These are phyloP conservation scores for Boletus patriciae DNA, from an alignment of 768 basidiomycete genomes.

Conservation along the genomic window DNA sequence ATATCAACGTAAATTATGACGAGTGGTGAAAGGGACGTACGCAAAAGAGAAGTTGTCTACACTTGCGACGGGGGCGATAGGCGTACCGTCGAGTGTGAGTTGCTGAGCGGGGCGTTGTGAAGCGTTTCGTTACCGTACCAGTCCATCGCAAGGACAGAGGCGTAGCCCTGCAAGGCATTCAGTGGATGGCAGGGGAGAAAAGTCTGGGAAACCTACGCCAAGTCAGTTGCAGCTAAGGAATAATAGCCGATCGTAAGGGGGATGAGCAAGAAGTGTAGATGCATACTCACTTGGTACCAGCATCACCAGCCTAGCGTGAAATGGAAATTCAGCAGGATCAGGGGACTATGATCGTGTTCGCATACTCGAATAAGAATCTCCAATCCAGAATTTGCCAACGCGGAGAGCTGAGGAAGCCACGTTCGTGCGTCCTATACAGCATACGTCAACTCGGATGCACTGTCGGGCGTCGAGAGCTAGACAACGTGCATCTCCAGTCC, in stretches of 20 bases:
- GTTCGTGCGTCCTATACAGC: conserved; percentile 35
- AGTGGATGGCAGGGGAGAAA: neutral
- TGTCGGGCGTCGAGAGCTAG: neutral
- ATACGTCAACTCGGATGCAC: neutral
- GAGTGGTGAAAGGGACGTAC: conserved; percentile 37
- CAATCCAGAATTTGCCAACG: conserved; percentile 36
- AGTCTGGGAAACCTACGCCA: conserved; percentile 32
- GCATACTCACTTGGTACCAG: conserved; percentile 27
- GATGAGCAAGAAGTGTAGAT: neutral
- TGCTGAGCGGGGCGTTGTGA: conserved; percentile 42
- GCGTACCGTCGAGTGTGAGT: conserved; percentile 53
- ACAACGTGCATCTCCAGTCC: conserved; percentile 55
- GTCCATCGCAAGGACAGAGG: conserved; percentile 44
- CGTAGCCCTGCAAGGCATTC: conserved; percentile 26
- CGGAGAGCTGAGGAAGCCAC: conserved; percentile 37
- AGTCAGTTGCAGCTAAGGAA: conserved; percentile 22
- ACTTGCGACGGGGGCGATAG: conserved; percentile 61
- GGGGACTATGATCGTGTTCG: neutral
- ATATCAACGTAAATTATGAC: neutral
- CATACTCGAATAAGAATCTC: conserved; percentile 45
- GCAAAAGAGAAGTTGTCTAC: conserved; percentile 69
- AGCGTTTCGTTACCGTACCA: conserved; percentile 46
- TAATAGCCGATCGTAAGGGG: neutral
- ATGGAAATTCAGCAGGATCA: neutral
- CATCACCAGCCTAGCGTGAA: conserved; percentile 26